A percentile compares a stretch with the other conserved stretches of the same genome.
These are phyloP conservation scores for Neospora caninum DNA, from an alignment of 169 alveolate species.

Conservation along the genomic window DNA sequence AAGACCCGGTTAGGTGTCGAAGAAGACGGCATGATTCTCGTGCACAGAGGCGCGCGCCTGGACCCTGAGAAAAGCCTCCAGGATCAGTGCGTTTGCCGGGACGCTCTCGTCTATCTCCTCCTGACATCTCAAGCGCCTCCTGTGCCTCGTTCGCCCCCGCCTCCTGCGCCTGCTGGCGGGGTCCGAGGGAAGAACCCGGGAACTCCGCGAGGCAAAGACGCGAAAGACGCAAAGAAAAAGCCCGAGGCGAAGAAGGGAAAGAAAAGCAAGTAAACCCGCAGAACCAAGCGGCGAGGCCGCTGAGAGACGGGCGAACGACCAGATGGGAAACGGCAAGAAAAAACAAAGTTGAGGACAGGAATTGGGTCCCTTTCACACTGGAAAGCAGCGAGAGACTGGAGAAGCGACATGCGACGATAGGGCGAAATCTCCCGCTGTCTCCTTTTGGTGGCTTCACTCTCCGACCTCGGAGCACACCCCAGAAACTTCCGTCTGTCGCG, in stretches of 20 bases:
- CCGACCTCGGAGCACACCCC: too few relatives aligned
- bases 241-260: background rate
- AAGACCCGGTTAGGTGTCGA: slow-evolving; percentile 4
- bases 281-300: background rate
- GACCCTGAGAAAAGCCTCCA: background rate
- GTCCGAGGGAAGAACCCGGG: background rate
- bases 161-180: background rate
- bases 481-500: too few relatives aligned
- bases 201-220: background rate
- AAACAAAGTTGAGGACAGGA: too few relatives aligned
- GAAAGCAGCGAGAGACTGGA: too few relatives aligned
- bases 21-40: background rate
- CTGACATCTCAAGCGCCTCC: slow-evolving; percentile 9
- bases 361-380: too few relatives aligned
- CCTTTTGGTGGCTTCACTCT: too few relatives aligned
- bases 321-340: too few relatives aligned
- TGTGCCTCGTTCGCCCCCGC: background rate
- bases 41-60: background rate
- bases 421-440: too few relatives aligned
- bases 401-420: too few relatives aligned
- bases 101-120: background rate
- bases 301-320: background rate
- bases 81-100: background rate
- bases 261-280: background rate
- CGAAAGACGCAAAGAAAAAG: background rate